These are phyloP conservation scores for Venturiaceae sp. DNA, from an alignment of 2,329 filamentous ascomycete species.

Conservation along the genomic window DNA sequence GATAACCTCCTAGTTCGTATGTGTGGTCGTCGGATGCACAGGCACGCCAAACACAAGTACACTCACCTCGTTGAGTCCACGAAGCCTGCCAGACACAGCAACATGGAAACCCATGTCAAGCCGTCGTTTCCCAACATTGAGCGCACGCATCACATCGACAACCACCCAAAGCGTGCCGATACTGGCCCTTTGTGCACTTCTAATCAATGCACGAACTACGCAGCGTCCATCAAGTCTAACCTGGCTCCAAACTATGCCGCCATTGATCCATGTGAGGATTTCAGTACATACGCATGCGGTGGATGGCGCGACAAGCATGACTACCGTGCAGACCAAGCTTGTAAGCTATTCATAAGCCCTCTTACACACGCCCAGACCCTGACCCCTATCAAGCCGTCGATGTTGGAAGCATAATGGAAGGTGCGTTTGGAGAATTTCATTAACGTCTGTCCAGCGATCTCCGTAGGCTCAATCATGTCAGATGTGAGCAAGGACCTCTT, in stretches of 20 bases:
- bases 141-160: neutral
- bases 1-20: neutral
- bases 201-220: neutral
- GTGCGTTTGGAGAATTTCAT: neutral
- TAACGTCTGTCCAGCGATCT: neutral
- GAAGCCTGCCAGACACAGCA: neutral
- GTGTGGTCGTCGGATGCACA: neutral
- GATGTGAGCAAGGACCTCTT: neutral
- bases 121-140: neutral
- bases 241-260: constrained; percentile 51
- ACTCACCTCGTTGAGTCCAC: neutral
- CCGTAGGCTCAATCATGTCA: neutral
- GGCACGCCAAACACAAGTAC: neutral
- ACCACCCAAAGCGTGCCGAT: neutral
- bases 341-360: neutral
- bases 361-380: neutral
- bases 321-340: constrained; percentile 1
- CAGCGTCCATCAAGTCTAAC: constrained; percentile 45
- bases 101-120: neutral
- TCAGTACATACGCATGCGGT: constrained; percentile 56
- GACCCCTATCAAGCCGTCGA: neutral
- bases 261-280: constrained; percentile 60
- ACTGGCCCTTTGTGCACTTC: neutral
- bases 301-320: constrained; percentile 5
- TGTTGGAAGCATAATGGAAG: neutral